Percentiles rank a stretch among this genome's conserved stretches.
phyloP scores from a whole-genome alignment of 257 asterid genomes.

The Verbascum thapsus region DNA sequence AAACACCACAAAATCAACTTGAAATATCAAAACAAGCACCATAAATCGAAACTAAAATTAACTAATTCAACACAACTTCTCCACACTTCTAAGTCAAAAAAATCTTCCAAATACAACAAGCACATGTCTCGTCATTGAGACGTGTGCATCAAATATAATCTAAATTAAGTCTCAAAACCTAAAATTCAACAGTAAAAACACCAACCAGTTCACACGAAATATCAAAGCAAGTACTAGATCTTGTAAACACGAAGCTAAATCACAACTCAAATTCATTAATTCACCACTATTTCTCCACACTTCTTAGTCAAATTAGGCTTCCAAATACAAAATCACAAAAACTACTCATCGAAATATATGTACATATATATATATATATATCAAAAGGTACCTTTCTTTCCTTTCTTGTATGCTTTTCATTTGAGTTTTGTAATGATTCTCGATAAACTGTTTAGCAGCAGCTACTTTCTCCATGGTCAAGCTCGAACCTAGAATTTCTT shows the following conservation, averaged over 20 bases:
- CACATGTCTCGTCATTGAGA: no score
- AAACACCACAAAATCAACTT: background rate
- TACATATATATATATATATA: no score
- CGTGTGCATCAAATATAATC: no score
- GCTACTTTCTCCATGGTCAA: conserved; percentile 91
- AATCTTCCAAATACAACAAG: conserved; percentile 17
- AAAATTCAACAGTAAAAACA: no score
- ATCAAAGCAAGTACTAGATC: no score
- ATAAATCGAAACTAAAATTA: conserved; percentile 25
- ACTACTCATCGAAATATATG: background rate
- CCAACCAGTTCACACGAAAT: no score
- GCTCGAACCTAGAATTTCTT: conserved; percentile 75
- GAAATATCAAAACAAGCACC: conserved; percentile 27
- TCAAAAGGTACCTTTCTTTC: conserved; percentile 61
- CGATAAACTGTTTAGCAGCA: conserved; percentile 90
- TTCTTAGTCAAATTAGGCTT: conserved; percentile 17
- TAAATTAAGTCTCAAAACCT: no score
- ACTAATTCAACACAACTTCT: conserved; percentile 19
- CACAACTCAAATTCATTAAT: conserved; percentile 9
- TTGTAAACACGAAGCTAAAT: conserved; percentile 27
- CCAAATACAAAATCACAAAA: conserved; percentile 19
- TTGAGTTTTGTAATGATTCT: conserved; percentile 90
- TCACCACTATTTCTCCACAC: conserved; percentile 19
- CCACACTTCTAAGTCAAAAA: conserved; percentile 30
- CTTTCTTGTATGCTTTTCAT: conserved; percentile 85